Base-by-base conservation (phyloP, 768 basidiomycete genomes). In the Hypsizygus marmoreus region DNA sequence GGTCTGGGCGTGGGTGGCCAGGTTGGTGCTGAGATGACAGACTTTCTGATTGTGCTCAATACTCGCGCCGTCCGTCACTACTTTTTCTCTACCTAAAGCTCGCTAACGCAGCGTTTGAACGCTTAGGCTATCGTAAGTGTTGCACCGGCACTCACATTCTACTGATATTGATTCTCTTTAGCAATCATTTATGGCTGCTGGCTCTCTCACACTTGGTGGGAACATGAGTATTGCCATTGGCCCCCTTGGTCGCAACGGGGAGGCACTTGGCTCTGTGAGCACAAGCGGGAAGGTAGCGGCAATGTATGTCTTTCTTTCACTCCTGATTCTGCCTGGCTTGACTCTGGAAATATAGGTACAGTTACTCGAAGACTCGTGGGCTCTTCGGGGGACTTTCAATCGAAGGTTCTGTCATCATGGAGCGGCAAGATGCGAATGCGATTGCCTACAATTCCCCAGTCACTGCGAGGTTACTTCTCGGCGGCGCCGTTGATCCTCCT, bases 161-260 rank as follows among this genome's bases (percentile, higher is more conserved):
- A 9, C 17, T 40, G 20, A 47, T 11, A n/a, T 11, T 5, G 12
- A 24, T 38, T 22, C 22, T 14, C 20, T 28, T 29, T 59, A 88
- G 81, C 78, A 72, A 66, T 84, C 88, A 1, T 98, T 99, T 69
- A 98, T 98, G 95, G 78, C 93, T 10, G 87, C 93, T 12, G 95
- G 97, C 6, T 90, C 86, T 6, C 63, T 99, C 47, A 93, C 89
- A 2, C 71, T 97, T 2, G 95, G 95, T 14, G 94, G 94, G 11
- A 95, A 94, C 60, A 71, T 95, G 66, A 93, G 91, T 50, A 71
- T 92, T 33, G 87, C 95, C 7, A 75, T 97, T 1, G 95, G 95
- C 2, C 95, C 95, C 8, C 71, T 98, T 1, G 95, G 95, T 16
- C 84, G 95, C 22, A 97, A 93, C 59, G 91, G 89, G n/a, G 95